These are phyloP conservation scores for Irpex rosettiformis DNA, from an alignment of 1,284 basidiomycete species.

Conservation along the genomic window DNA sequence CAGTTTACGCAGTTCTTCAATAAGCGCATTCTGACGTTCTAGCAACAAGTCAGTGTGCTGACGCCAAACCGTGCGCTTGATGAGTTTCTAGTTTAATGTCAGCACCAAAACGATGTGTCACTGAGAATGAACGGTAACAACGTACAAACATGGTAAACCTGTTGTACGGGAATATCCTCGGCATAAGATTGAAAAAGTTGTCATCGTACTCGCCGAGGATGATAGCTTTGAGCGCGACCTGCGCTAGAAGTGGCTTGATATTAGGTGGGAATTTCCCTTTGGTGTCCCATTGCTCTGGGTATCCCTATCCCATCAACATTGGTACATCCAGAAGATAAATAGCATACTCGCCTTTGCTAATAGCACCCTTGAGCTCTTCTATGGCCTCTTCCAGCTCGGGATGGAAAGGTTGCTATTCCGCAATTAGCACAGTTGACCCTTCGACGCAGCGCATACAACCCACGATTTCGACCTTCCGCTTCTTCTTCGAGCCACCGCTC, in stretches of 20 bases:
- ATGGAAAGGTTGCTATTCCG: constrained; percentile 54
- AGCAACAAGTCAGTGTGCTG: constrained; percentile 64
- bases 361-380: constrained; percentile 57
- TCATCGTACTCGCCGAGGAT: constrained; percentile 86
- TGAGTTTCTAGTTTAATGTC: constrained; percentile 58
- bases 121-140: constrained; percentile 9
- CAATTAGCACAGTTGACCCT: constrained; percentile 8
- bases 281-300: constrained; percentile 60
- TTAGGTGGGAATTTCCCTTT: constrained; percentile 88
- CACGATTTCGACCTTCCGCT: constrained; percentile 61
- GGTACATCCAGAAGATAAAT: neutral
- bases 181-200: constrained; percentile 88
- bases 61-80: constrained; percentile 72
- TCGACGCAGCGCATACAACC: constrained; percentile 21
- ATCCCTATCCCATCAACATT: neutral
- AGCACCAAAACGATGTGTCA: neutral
- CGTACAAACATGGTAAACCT: constrained; percentile 82
- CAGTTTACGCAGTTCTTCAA: constrained; percentile 53
- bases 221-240: constrained; percentile 78
- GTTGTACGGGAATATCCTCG: constrained; percentile 88
- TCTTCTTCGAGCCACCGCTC: constrained; percentile 46
- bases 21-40: constrained; percentile 59
- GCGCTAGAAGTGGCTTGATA: constrained; percentile 71
- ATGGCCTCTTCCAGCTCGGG: constrained; percentile 64
- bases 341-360: constrained; percentile 49